Percentiles rank a stretch among this genome's conserved stretches.
phyloP scores from a whole-genome alignment of 2,329 filamentous ascomycete genomes.

The Geosmithia flava region DNA sequence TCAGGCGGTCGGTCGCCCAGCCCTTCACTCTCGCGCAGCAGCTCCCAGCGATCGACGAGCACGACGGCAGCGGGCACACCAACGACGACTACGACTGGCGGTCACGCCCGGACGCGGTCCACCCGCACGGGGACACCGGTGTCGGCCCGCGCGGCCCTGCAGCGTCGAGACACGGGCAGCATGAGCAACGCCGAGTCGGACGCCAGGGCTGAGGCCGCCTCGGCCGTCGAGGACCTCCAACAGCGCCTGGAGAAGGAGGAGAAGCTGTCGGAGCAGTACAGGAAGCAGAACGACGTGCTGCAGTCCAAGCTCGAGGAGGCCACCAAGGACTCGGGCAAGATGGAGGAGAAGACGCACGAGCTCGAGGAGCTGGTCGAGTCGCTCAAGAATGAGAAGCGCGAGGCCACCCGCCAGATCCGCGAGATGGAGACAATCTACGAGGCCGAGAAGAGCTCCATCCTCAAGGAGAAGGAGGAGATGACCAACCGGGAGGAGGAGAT shows the following conservation, averaged over 20 bases:
- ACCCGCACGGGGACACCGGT: slow-evolving; percentile 53
- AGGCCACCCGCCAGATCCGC: slow-evolving; percentile 69
- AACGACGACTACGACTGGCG: slow-evolving; percentile 4
- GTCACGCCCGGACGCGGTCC: slow-evolving; percentile 47
- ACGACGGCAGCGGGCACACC: slow-evolving; percentile 19
- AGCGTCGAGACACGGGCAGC: slow-evolving; percentile 38
- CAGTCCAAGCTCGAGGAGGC: slow-evolving; percentile 81
- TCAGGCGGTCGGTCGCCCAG: slow-evolving; percentile 14
- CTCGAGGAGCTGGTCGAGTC: slow-evolving; percentile 72
- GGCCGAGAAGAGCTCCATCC: slow-evolving; percentile 72
- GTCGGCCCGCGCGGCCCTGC: slow-evolving; percentile 60
- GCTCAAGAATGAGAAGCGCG: slow-evolving; percentile 74
- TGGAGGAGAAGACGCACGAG: slow-evolving; percentile 83
- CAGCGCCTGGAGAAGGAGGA: slow-evolving; percentile 74
- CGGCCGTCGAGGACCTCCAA: slow-evolving; percentile 73
- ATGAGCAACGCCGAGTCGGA: slow-evolving; percentile 51
- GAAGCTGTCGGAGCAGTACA: slow-evolving; percentile 60
- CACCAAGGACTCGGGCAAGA: slow-evolving; percentile 65
- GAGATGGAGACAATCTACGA: slow-evolving; percentile 93
- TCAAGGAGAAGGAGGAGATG: slow-evolving; percentile 87
- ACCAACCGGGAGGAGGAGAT: slow-evolving; percentile 77
- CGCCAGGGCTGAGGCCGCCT: slow-evolving; percentile 65
- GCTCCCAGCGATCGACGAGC: slow-evolving; percentile 30
- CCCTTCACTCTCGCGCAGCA: slow-evolving; percentile 23
- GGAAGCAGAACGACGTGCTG: slow-evolving; percentile 75